These are phyloP conservation scores for Lyophyllum decastes DNA, from an alignment of 768 basidiomycete genomes.

Conservation along the genomic window DNA sequence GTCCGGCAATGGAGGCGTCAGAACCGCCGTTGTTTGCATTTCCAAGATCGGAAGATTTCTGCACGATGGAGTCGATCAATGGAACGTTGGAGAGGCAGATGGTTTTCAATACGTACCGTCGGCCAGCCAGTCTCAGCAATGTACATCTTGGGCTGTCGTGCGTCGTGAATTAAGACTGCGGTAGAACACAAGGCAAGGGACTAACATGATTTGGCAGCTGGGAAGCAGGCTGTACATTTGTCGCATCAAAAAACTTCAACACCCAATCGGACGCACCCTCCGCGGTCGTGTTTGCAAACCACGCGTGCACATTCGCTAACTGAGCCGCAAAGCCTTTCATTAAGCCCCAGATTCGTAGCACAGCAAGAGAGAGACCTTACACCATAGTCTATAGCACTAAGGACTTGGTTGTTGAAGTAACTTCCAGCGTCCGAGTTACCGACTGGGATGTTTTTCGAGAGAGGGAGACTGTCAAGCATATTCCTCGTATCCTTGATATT, in stretches of 20 bases:
- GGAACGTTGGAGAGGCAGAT: not conserved
- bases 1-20: constrained; percentile 55
- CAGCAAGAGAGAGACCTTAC: constrained; percentile 36
- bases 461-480: constrained; percentile 53
- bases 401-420: constrained; percentile 72
- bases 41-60: constrained; percentile 58
- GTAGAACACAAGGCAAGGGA: not conserved
- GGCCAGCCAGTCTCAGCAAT: constrained; percentile 93
- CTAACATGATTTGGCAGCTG: constrained; percentile 58
- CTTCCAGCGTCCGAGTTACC: constrained; percentile 88
- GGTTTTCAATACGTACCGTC: constrained; percentile 46
- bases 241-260: constrained; percentile 68
- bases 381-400: constrained; percentile 66
- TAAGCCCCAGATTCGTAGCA: not conserved
- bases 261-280: constrained; percentile 84
- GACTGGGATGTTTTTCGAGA: constrained; percentile 66
- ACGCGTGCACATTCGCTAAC: constrained; percentile 93
- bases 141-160: constrained; percentile 64
- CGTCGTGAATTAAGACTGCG: constrained; percentile 1
- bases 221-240: constrained; percentile 61
- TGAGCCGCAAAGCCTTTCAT: constrained; percentile 21
- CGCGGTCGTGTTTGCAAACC: constrained; percentile 83
- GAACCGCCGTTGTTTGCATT: constrained; percentile 70
- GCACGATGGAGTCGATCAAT: not conserved
- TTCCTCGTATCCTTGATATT: constrained; percentile 67